Percentiles rank a stretch among this genome's conserved stretches.
Conservation (phyloP, 345 rosid genomes). For the Leavenworthia alabamica region DNA sequence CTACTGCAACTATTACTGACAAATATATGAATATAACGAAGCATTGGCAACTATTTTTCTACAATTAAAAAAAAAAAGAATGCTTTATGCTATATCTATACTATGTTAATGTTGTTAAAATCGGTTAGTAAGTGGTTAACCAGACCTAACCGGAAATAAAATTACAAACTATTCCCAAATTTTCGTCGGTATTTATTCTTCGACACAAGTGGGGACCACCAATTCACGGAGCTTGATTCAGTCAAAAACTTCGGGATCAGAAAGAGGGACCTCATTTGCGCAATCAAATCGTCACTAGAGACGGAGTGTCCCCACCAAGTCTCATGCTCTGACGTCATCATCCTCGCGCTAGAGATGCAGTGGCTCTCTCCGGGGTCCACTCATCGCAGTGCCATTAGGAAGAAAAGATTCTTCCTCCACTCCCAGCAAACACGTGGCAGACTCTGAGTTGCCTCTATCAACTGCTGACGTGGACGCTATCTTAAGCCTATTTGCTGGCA, state of each 20-base stretch:
- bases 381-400: conserved; percentile 36
- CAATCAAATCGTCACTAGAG: conserved; percentile 36
- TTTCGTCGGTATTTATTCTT: conserved; percentile 28
- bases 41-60: not conserved
- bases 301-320: conserved; percentile 37
- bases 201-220: conserved; percentile 24
- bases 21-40: not conserved
- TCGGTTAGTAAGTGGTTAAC: too few relatives aligned
- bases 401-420: conserved; percentile 31
- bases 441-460: conserved; percentile 36
- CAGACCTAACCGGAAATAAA: too few relatives aligned
- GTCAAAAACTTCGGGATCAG: conserved; percentile 39
- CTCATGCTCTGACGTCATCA: conserved; percentile 41
- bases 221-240: conserved; percentile 32
- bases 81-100: not conserved
- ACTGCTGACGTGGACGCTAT: conserved; percentile 34
- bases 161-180: too few relatives aligned
- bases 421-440: conserved; percentile 30
- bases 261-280: conserved; percentile 36
- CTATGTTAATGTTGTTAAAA: not conserved
- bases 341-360: conserved; percentile 45
- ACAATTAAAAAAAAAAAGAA: not conserved
- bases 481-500: conserved; percentile 27
- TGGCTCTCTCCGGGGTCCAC: conserved; percentile 34
- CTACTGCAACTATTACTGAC: not conserved